Percentiles rank a stretch among this genome's conserved stretches.
Evolutionary conservation across 441 rosid genomes (phyloP).

Genomic region (Gossypium laxum): DNA sequence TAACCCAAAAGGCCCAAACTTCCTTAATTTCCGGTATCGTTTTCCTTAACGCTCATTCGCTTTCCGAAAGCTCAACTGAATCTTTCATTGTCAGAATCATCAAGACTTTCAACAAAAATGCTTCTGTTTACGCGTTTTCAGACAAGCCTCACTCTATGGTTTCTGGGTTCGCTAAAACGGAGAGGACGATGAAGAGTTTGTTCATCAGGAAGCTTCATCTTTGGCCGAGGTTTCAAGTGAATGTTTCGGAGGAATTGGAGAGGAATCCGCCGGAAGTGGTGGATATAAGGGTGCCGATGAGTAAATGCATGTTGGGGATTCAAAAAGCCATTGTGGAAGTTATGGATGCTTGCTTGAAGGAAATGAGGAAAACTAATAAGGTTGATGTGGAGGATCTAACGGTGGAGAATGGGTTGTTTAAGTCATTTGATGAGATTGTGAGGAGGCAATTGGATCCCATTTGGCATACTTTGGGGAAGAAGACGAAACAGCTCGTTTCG

Average conservation of each 20-base stretch:
- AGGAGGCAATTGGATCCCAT: conserved; percentile 92
- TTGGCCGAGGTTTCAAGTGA: conserved; percentile 98
- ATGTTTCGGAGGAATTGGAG: conserved; percentile 81
- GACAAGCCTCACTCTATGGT: conserved; percentile 83
- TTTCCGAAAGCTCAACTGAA: conserved; percentile 77
- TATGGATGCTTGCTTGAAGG: conserved; percentile 90
- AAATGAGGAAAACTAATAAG: conserved; percentile 87
- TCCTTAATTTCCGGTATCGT: conserved; percentile 52
- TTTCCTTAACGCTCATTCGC: conserved; percentile 53
- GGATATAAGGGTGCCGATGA: conserved; percentile 80
- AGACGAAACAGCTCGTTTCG: conserved; percentile 87
- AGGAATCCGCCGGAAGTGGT: conserved; percentile 69
- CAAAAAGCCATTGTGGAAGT: conserved; percentile 83
- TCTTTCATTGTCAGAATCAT: conserved; percentile 75
- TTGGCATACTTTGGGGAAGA: conserved; percentile 91
- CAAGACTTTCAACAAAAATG: conserved; percentile 40
- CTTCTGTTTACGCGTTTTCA: conserved; percentile 55
- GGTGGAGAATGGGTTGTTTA: conserved; percentile 85
- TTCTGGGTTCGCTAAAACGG: conserved; percentile 79
- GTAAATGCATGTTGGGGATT: conserved; percentile 74
- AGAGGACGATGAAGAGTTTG: conserved; percentile 70
- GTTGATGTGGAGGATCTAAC: conserved; percentile 95
- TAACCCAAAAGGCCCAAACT: conserved; percentile 47
- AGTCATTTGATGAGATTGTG: conserved; percentile 95
- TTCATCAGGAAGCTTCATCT: conserved; percentile 54